Evolutionary conservation across 225 moss, liverwort and hornwort species (phyloP), one percentile per base, ranked within the genome.

Genomic region (Climacium dendroides): DNA sequence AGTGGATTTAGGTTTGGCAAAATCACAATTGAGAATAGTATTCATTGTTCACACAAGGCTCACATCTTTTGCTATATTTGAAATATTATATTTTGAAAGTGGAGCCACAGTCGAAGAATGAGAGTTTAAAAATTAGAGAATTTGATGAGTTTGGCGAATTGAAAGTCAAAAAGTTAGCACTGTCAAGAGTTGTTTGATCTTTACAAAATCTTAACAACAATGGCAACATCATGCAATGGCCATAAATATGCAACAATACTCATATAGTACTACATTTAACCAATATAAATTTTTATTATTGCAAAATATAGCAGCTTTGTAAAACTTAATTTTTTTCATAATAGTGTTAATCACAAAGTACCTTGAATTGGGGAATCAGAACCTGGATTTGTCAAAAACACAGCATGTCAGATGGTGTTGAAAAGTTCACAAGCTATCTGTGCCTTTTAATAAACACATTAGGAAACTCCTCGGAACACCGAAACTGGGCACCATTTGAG

Each of bases 101-200:
- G 1, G 47, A 73, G 30, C 1, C 0, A 11, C 7, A 18, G 2
- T 47, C 1, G 0, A 47, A 28, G 2, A 41, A 43, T 41, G 25
- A 24, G 8, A 41, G 5, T 65, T 4, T 5, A 2, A 65, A 2
- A 65, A 35, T 5, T 1, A 5, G 0, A 35, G 5, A 60, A 60
- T 60, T 2, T 30, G 4, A 62, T 15, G 62, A n/a, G 15, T 19
- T 0, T n/a, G 1, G 6, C n/a, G 70, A 43, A 26, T 15, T 1
- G 2, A 11, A 5, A 24, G 15, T 5, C 0, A 1, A 0, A 71
- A 71, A 71, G 3, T 28, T 28, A 28, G 7, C 16, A 43, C 16
- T 9, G 45, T 0, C 0, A 10, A 18, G 10, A 47, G 3, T 73
- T 72, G 17, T 3, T 2, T 17, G 1, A 5, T 45, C 29, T 72